Evolutionary conservation across 768 basidiomycete species (phyloP).

Genomic region (Dentipellis sp.): DNA sequence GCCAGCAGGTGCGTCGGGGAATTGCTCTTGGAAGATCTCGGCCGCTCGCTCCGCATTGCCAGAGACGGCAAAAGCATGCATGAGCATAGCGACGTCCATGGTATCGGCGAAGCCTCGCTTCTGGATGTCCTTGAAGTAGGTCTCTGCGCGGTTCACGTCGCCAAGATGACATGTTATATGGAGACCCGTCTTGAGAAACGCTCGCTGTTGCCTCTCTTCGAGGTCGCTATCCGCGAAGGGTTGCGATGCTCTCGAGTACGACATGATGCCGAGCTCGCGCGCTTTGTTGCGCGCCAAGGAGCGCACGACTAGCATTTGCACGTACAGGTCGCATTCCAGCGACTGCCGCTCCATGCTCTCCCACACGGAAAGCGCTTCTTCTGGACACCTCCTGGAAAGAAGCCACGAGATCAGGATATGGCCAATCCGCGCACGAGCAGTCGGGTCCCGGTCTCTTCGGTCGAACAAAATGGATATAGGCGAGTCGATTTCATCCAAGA

Average conservation of each 20-base stretch:
- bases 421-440: conserved; percentile 1
- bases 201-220: too few species aligned
- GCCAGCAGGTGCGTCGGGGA: conserved; percentile 23
- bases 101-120: conserved; percentile 19
- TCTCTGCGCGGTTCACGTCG: conserved; percentile 32
- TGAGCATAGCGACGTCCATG: conserved; percentile 32
- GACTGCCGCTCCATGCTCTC: conserved; percentile 8
- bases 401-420: conserved; percentile 7
- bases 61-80: conserved; percentile 46
- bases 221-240: neutral
- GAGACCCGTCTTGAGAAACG: too few species aligned
- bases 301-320: conserved; percentile 10
- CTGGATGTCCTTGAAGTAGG: conserved; percentile 30
- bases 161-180: conserved; percentile 21
- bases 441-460: neutral
- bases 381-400: conserved; percentile 7
- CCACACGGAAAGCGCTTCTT: conserved; percentile 12
- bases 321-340: neutral
- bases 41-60: conserved; percentile 33
- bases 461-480: neutral
- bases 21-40: conserved; percentile 46
- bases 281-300: conserved; percentile 2
- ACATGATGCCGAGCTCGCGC: too few species aligned
- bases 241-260: too few species aligned
- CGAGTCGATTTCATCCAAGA: neutral